Conservation (phyloP, 2,329 filamentous ascomycete genomes). For the Ophiostoma ips region DNA sequence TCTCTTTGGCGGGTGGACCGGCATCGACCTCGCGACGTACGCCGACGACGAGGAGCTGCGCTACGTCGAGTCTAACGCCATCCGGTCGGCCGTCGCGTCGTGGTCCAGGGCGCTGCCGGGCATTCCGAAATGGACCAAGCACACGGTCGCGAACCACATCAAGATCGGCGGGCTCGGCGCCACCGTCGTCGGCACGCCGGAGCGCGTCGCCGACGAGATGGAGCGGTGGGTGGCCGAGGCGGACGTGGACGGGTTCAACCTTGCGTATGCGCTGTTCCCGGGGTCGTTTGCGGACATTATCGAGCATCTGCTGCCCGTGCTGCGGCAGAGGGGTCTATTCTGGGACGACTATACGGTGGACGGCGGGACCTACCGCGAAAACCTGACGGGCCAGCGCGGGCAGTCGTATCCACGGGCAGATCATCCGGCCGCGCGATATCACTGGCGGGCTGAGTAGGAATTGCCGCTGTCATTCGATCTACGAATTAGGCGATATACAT, state of each 20-base stretch:
- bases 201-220: slow-evolving; percentile 52
- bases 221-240: slow-evolving; percentile 54
- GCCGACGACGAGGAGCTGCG: slow-evolving; percentile 25
- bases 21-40: slow-evolving; percentile 19
- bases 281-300: slow-evolving; percentile 51
- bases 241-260: slow-evolving; percentile 62
- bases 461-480: background rate
- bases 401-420: background rate
- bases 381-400: background rate
- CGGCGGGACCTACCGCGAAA: slow-evolving; percentile 4
- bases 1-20: slow-evolving; percentile 16
- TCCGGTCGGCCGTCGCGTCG: slow-evolving; percentile 18
- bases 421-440: slow-evolving; percentile 2
- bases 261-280: slow-evolving; percentile 34
- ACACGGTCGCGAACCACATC: slow-evolving; percentile 45
- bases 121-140: slow-evolving; percentile 53
- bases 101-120: slow-evolving; percentile 9
- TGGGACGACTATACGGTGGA: slow-evolving; percentile 28
- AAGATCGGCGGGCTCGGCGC: slow-evolving; percentile 12
- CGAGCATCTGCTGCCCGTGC: slow-evolving; percentile 47
- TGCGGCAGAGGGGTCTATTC: slow-evolving; percentile 42
- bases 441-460: background rate
- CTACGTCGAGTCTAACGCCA: slow-evolving; percentile 25
- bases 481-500: too few relatives aligned
- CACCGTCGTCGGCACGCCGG: slow-evolving; percentile 44